Percentiles rank a stretch among this genome's conserved stretches.
Conservation (phyloP, 257 asterid genomes). For the Fraxinus anomala region DNA sequence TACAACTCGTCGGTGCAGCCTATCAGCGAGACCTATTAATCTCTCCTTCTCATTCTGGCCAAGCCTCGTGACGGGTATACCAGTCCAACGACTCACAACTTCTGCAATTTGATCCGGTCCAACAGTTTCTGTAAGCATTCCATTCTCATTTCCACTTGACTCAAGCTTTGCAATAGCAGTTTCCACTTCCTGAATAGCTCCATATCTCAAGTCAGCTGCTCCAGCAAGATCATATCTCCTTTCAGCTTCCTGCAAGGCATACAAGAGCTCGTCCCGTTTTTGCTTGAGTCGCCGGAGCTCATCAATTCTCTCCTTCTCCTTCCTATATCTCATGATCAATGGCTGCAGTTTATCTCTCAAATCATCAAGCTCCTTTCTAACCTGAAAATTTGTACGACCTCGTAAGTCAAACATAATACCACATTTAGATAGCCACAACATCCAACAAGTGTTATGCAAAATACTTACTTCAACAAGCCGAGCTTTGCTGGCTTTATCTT, state of each 20-base stretch:
- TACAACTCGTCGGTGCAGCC: constrained; percentile 56
- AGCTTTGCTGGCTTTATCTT: constrained; percentile 84
- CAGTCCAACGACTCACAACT: constrained; percentile 96
- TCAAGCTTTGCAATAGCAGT: constrained; percentile 73
- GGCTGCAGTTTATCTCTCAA: constrained; percentile 91
- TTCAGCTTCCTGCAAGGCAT: constrained; percentile 87
- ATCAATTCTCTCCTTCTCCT: constrained; percentile 80
- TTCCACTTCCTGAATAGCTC: constrained; percentile 86
- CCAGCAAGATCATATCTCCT: constrained; percentile 90
- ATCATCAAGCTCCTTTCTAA: constrained; percentile 81
- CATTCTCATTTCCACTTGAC: constrained; percentile 42
- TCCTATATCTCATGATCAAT: constrained; percentile 69
- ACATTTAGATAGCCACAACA: not conserved
- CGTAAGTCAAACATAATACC: not conserved
- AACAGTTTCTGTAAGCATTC: constrained; percentile 80
- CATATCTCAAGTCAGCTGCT: constrained; percentile 86
- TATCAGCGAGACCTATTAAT: constrained; percentile 65
- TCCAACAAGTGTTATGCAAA: not conserved
- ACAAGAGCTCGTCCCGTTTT: constrained; percentile 64
- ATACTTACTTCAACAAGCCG: constrained; percentile 60
- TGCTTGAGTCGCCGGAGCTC: constrained; percentile 77
- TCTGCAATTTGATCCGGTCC: constrained; percentile 95
- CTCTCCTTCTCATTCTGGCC: constrained; percentile 90
- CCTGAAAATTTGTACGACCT: constrained; percentile 34
- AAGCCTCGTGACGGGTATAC: constrained; percentile 74